Evolutionary conservation across 306 rosid species (phyloP), one percentile per base, ranked within the genome.

Genomic region (Nissolia schottii): DNA sequence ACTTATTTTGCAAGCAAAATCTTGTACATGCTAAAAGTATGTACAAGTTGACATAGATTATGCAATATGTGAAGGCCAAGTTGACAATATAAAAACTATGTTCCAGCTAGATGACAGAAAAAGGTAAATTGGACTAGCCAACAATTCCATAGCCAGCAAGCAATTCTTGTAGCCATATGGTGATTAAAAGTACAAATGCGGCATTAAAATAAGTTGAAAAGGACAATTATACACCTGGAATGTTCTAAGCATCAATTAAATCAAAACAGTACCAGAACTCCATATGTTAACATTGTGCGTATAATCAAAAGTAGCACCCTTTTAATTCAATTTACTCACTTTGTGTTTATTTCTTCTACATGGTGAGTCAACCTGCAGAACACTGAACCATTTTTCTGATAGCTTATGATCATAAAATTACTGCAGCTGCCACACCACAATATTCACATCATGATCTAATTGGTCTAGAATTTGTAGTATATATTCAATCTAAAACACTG

Each of bases 381-480:
- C 24, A 60, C 24, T 28, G 12, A 40, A 14, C 28, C 38, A 6
- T 40, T 35, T 59, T 22, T 50, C 35, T 31, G 19, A 35, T 35
- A 73, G 37, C 31, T 20, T 48, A 48, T 40, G 27, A 25, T 66
- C 65, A 38, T 19, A 18, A n/a, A n/a, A 35, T 65, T 31, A 19
- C 18, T 51, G 29, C 74, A 48, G 49, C 71, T n/a, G 6, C 32
- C 7, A 72, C 64, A 31, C 55, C 20, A 34, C 31, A 71, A 43
- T 29, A 37, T 64, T 71, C 74, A 32, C 27, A 34, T 58, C 32
- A 73, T 66, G 12, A 66, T 35, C 45, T 16, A 38, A 77, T 40
- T 71, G 25, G 51, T 55, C 60, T 62, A 62, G 41, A 51, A 40
- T 15, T 62, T 78, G 51, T 49, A 54, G 15, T 5, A 43, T 10